Evolutionary conservation across 2,329 filamentous ascomycete genomes (phyloP), one percentile per base, ranked within the genome.

Genomic region (Hypocrella siamensis): DNA sequence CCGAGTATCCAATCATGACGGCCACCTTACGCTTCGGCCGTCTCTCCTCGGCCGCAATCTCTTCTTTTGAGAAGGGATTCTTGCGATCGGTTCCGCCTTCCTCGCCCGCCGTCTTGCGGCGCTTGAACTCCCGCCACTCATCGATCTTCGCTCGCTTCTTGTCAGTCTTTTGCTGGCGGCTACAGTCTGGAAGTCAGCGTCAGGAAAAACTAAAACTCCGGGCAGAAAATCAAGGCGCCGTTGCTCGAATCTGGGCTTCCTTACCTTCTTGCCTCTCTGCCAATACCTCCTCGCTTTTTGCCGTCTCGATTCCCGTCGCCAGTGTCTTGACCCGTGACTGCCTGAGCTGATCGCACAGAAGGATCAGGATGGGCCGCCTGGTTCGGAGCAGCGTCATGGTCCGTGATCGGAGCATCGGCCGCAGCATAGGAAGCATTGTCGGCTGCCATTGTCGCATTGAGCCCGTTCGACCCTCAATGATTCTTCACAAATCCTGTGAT

Each of bases 21-120:
- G 88, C 90, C 31, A 94, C 88, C 62, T 98, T 98, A 55, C 82
- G 77, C 67, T 98, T 98, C 17, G 90, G 90, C 35, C 75, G 75
- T 40, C 88, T 76, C 51, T 79, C 77, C 53, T 98, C 90, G 29
- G 75, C 75, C 10, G 79, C 82, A 43, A 94, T 88, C 57, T 94
- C 86, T 40, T 90, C 84, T 44, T 81, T 70, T 33, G 60, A 57
- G 44, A 74, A 74, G 25, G 63, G 59, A 35, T 71, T 70, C 31
- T 42, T 47, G 38, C 42, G 46, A 11, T 46, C 47, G 28, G 31
- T 42, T 21, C 50, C 44, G 17, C 47, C 41, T n/a, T 42, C 36
- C 18, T 54, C 50, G 40, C 54, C 53, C 2, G 30, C 19, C 26
- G 55, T 41, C 48, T 59, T 60, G 35, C 55, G 51, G 30, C 57